Evolutionary conservation across 805 yeast genomes (phyloP).

Genomic region (Zygoascus tannicola): DNA sequence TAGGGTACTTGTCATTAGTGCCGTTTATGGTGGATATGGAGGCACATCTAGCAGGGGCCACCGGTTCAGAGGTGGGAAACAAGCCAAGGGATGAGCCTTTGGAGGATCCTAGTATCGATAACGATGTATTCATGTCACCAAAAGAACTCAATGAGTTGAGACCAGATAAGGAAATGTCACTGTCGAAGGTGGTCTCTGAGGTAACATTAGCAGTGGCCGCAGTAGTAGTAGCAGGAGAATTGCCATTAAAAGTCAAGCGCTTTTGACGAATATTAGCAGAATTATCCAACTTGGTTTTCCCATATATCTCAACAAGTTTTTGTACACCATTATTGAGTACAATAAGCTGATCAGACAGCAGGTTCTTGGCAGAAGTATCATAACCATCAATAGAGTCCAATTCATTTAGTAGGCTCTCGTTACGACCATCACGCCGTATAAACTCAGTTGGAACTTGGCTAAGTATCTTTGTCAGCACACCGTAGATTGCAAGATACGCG

Average conservation of each 20-base stretch:
- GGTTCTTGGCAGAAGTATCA: constrained; percentile 17
- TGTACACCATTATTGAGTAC: constrained; percentile 3
- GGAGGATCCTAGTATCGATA: too few relatives aligned
- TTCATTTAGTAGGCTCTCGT: not conserved
- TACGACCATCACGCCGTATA: not conserved
- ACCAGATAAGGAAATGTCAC: not conserved
- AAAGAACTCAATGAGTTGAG: not conserved
- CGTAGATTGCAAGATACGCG: constrained; percentile 18
- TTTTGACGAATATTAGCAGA: not conserved
- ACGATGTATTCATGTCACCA: not conserved
- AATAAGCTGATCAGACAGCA: constrained; percentile 14
- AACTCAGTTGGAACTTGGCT: constrained; percentile 3
- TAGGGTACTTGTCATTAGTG: not conserved
- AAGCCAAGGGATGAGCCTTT: not conserved
- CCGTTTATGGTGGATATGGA: not conserved
- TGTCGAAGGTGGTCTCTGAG: not conserved
- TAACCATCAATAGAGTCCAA: not conserved
- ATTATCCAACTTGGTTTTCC: not conserved
- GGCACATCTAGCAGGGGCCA: not conserved
- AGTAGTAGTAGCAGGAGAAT: not conserved
- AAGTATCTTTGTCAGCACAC: constrained; percentile 10
- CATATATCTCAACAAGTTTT: not conserved
- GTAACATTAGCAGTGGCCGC: not conserved
- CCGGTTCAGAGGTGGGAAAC: not conserved
- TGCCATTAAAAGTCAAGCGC: not conserved